A percentile compares a stretch with the other conserved stretches of the same genome.
These are phyloP conservation scores for Metschnikowia similis DNA, from an alignment of 805 yeast species.

Conservation along the genomic window DNA sequence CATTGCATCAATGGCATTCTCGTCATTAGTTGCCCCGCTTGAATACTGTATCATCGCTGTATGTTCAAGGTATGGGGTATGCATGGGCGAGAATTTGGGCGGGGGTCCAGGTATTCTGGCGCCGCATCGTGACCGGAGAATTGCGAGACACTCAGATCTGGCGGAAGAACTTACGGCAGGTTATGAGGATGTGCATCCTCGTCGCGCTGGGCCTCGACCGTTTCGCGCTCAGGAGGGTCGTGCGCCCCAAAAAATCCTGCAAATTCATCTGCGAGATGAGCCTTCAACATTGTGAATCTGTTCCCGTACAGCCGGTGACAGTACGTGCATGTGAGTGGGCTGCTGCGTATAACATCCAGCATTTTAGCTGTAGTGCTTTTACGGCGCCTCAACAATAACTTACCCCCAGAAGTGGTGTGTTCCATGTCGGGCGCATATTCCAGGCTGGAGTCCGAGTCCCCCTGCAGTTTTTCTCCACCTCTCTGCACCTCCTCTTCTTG, in stretches of 20 bases:
- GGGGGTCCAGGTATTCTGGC: neutral
- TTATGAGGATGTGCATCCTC: neutral
- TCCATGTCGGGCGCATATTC: neutral
- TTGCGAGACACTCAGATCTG: neutral
- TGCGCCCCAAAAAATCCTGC: slow-evolving; percentile 10
- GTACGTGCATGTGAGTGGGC: slow-evolving; percentile 25
- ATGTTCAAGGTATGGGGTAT: neutral
- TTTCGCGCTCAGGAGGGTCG: neutral
- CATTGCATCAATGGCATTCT: neutral
- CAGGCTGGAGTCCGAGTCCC: slow-evolving; percentile 1
- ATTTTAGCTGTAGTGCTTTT: neutral
- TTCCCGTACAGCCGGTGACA: slow-evolving; percentile 25
- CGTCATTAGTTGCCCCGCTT: neutral
- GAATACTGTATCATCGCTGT: neutral
- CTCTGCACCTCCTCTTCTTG: too few relatives aligned
- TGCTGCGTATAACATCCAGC: slow-evolving; percentile 3
- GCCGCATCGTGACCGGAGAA: neutral
- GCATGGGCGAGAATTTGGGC: neutral
- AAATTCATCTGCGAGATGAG: slow-evolving; percentile 26
- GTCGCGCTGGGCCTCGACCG: neutral
- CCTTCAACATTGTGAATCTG: slow-evolving; percentile 23
- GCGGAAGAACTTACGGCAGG: slow-evolving; percentile 1
- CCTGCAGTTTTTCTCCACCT: slow-evolving; percentile 18
- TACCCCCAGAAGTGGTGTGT: neutral
- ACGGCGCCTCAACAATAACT: neutral